Base-by-base conservation (phyloP, 176 grass and related monocot species). In the Avena sativa region DNA sequence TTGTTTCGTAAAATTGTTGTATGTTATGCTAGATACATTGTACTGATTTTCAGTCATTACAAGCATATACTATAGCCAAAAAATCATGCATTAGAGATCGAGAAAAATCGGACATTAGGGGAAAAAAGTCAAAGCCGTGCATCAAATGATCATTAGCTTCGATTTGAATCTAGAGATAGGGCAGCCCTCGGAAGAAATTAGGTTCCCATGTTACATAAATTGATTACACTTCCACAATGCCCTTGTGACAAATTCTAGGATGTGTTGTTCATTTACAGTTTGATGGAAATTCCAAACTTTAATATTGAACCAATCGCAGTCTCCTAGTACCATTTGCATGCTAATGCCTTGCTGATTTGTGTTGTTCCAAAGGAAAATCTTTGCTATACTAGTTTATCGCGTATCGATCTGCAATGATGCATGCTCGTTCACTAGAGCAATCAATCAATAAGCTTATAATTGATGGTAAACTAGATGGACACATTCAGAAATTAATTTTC, bases 401-500 rank as follows among this genome's bases (percentile, higher is more conserved):
- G 56, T 9, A n/a, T 59, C 57, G 19, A 26, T 26, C n/a, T 63
- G 60, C n/a, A 63, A 63, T 26, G 23, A 1, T 32, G 64, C 28
- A 55, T 11, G 14, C 2, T 55, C 48, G 7, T 76, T 17, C 2
- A 43, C 14, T 55, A 32, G 3, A 43, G 40, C 40, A 43, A 43
- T 43, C 40, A 43, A 28, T 6, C 4, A 59, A 58, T n/a, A 40
- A 40, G 52, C 30, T 14, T 61, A 60, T 19, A 25, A 4, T 12
- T 16, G 8, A 12, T 44, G 77, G 8, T 52, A 68, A 19, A 47
- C 8, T 11, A 61, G 28, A 69, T 69, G 11, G 47, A 16, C 8
- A 83, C 12, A 32, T 21, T 74, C 82, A 12, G 40, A 49, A 74
- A 71, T 71, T 21, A n/a, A 71, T 71, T n/a, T 44, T 19, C 19